Evolutionary conservation across 768 basidiomycete species (phyloP).

Genomic region (Macrolepiota dolichaula): DNA sequence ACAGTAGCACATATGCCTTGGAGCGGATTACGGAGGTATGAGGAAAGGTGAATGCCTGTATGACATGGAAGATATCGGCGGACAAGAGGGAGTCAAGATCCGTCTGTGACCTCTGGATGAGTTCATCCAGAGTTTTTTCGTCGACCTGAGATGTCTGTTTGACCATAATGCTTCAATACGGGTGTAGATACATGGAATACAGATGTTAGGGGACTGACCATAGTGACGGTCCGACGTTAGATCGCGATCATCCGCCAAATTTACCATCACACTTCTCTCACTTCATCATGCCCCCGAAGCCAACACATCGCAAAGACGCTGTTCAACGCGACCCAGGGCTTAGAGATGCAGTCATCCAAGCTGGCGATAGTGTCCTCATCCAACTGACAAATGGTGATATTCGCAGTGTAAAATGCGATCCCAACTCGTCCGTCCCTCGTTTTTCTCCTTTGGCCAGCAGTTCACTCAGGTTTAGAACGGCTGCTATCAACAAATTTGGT

Average conservation of each 20-base stretch:
- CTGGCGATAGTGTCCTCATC: slow-evolving; percentile 77
- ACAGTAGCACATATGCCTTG: slow-evolving; percentile 68
- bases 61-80: slow-evolving; percentile 52
- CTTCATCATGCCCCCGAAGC: slow-evolving; percentile 4
- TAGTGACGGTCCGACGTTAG: not conserved
- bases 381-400: slow-evolving; percentile 78
- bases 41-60: slow-evolving; percentile 46
- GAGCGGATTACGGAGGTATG: slow-evolving; percentile 40
- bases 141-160: not conserved
- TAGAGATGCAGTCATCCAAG: slow-evolving; percentile 39
- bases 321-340: not conserved
- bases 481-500: slow-evolving; percentile 84
- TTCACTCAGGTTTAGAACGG: slow-evolving; percentile 40
- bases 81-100: slow-evolving; percentile 34
- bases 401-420: slow-evolving; percentile 69
- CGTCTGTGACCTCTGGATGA: slow-evolving; percentile 8
- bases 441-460: not conserved
- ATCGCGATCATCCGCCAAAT: slow-evolving; percentile 6
- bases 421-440: slow-evolving; percentile 55
- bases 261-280: not conserved
- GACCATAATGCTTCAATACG: not conserved
- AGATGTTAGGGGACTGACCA: not conserved
- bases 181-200: not conserved
- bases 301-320: not conserved
- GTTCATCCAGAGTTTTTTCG: slow-evolving; percentile 3